Percentiles rank a stretch among this genome's conserved stretches.
These are phyloP conservation scores for Pseudoturritis turrita DNA, from an alignment of 345 rosid species.

Conservation along the genomic window DNA sequence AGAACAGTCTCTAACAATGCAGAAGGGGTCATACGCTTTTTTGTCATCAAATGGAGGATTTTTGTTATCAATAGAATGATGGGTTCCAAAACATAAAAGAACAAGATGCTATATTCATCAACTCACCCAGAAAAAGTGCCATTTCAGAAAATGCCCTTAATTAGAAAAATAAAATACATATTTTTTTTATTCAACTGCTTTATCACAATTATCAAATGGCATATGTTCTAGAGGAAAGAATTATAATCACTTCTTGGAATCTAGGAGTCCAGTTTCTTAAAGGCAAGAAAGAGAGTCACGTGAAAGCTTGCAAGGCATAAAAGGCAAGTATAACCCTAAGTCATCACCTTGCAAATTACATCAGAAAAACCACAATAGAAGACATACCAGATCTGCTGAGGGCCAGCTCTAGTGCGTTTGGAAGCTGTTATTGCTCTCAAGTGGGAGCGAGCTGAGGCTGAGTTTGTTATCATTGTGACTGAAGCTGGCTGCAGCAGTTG, in stretches of 20 bases:
- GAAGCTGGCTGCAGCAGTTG: slow-evolving; percentile 92
- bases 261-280: background rate
- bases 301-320: slow-evolving; percentile 8
- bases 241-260: slow-evolving; percentile 9
- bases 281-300: slow-evolving; percentile 3
- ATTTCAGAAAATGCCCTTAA: background rate
- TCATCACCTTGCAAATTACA: slow-evolving; percentile 2
- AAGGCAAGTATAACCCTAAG: slow-evolving; percentile 10
- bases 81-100: background rate
- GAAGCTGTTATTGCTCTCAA: slow-evolving; percentile 86
- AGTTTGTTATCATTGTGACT: slow-evolving; percentile 62
- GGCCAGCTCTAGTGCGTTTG: slow-evolving; percentile 77
- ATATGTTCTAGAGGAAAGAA: background rate
- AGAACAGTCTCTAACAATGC: background rate
- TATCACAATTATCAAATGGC: slow-evolving; percentile 3
- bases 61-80: background rate
- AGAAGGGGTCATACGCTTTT: background rate
- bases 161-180: background rate
- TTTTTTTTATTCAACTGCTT: background rate
- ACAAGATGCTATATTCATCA: background rate
- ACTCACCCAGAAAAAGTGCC: background rate
- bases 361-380: slow-evolving; percentile 6
- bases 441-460: slow-evolving; percentile 72
- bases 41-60: background rate
- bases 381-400: slow-evolving; percentile 77